Percentiles rank a stretch among this genome's conserved stretches.
phyloP scores from a whole-genome alignment of 1,284 basidiomycete species.

The Ceratobasidium sp. region DNA sequence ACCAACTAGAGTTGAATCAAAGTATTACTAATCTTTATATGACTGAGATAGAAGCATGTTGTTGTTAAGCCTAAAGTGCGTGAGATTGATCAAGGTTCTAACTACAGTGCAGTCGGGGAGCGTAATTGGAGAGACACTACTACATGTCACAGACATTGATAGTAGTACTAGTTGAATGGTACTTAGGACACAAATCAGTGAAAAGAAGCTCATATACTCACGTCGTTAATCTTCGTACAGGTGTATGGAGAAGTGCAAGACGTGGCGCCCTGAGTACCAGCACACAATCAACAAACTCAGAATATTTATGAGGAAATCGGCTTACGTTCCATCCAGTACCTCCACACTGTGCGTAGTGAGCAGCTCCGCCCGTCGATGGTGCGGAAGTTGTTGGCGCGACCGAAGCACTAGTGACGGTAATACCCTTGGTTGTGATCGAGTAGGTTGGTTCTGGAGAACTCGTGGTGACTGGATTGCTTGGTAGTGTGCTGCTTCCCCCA shows the following conservation, averaged over 20 bases:
- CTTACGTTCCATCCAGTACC: constrained; percentile 28
- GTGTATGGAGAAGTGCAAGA: constrained; percentile 15
- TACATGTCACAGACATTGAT: too few relatives aligned
- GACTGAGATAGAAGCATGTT: too few relatives aligned
- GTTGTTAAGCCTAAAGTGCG: too few relatives aligned
- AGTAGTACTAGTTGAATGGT: background rate
- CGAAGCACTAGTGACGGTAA: background rate
- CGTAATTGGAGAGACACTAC: too few relatives aligned
- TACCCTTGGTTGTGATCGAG: background rate
- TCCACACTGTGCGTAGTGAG: constrained; percentile 39
- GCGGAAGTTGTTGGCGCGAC: constrained; percentile 27
- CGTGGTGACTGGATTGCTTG: constrained; percentile 12
- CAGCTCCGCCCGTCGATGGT: constrained; percentile 29
- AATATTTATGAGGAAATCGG: too few relatives aligned
- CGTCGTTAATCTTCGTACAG: constrained; percentile 24
- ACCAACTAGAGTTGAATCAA: too few relatives aligned
- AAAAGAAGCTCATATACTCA: background rate
- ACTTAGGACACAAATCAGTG: background rate
- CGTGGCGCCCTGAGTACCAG: constrained; percentile 6
- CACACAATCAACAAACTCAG: too few relatives aligned
- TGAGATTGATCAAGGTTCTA: background rate
- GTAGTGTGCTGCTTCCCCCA: background rate
- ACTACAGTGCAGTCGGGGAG: too few relatives aligned
- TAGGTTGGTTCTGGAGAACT: background rate
- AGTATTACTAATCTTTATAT: too few relatives aligned